Evolutionary conservation across 2,329 filamentous ascomycete genomes (phyloP).

Genomic region (Hypomyces rosellus): DNA sequence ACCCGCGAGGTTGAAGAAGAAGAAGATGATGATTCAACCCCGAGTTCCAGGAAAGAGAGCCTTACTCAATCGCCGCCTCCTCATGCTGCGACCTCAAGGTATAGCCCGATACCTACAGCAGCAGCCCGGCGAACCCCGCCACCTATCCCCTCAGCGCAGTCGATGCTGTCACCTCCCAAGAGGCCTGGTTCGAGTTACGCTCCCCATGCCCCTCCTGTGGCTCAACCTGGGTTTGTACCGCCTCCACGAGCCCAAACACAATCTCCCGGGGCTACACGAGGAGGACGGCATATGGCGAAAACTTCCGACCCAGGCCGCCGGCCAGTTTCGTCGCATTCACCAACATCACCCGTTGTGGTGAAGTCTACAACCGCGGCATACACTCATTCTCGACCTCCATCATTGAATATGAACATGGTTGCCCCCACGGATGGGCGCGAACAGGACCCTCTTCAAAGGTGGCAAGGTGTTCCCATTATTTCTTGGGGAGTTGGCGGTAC

Average conservation of each 20-base stretch:
- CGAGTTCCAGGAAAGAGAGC: slow-evolving; percentile 20
- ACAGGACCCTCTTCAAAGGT: slow-evolving; percentile 74
- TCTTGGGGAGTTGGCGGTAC: slow-evolving; percentile 82
- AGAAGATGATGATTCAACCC: slow-evolving; percentile 27
- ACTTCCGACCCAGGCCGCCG: slow-evolving; percentile 42
- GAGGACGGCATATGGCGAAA: slow-evolving; percentile 26
- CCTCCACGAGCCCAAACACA: slow-evolving; percentile 57
- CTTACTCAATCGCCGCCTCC: slow-evolving; percentile 19
- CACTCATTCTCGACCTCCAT: slow-evolving; percentile 44
- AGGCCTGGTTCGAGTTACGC: slow-evolving; percentile 45
- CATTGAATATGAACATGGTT: slow-evolving; percentile 51
- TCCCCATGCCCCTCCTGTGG: slow-evolving; percentile 31
- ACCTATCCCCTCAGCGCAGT: slow-evolving; percentile 35
- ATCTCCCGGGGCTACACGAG: slow-evolving; percentile 47
- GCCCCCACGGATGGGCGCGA: slow-evolving; percentile 60
- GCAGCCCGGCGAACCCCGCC: slow-evolving; percentile 43
- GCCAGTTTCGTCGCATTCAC: slow-evolving; percentile 47
- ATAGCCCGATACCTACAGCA: slow-evolving; percentile 31
- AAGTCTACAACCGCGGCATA: slow-evolving; percentile 25
- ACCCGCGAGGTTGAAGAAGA: slow-evolving; percentile 59
- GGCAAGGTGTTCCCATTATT: slow-evolving; percentile 84
- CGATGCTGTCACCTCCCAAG: slow-evolving; percentile 51
- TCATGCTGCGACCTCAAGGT: slow-evolving; percentile 28
- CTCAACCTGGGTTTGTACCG: slow-evolving; percentile 41
- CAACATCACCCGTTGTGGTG: slow-evolving; percentile 29